A percentile compares a stretch with the other conserved stretches of the same genome.
phyloP scores from a whole-genome alignment of 805 yeast species.

The Wickerhamiella shivajii region DNA sequence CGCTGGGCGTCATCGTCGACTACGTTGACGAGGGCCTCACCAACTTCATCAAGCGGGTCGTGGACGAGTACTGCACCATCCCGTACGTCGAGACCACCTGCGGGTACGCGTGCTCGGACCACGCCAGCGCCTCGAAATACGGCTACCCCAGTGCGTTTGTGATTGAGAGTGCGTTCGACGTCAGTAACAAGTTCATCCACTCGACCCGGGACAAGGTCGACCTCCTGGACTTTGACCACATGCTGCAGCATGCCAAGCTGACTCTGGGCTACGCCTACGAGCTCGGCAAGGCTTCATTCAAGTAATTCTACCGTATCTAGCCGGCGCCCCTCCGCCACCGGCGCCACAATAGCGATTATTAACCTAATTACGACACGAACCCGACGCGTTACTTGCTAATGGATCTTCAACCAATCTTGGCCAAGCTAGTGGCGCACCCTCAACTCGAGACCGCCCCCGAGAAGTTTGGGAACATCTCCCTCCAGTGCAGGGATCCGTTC shows the following conservation, averaged over 20 bases:
- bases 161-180: conserved; percentile 57
- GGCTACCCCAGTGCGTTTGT: conserved; percentile 81
- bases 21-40: conserved; percentile 42
- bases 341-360: no score
- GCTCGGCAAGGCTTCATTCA: conserved; percentile 28
- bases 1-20: conserved; percentile 71
- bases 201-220: conserved; percentile 69
- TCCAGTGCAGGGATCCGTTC: no score
- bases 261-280: conserved; percentile 63
- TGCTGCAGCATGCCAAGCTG: conserved; percentile 66
- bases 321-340: no score
- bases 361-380: no score
- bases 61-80: conserved; percentile 48
- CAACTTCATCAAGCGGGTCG: conserved; percentile 44
- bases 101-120: conserved; percentile 92
- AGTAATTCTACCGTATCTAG: no score
- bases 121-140: conserved; percentile 65
- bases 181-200: conserved; percentile 59
- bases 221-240: conserved; percentile 59
- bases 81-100: conserved; percentile 64
- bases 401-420: no score
- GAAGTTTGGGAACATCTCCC: no score
- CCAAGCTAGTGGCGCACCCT: no score
- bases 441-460: no score
- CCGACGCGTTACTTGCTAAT: no score